A percentile compares a stretch with the other conserved stretches of the same genome.
phyloP scores from a whole-genome alignment of 345 rosid genomes.

The Isatis tinctoria region DNA sequence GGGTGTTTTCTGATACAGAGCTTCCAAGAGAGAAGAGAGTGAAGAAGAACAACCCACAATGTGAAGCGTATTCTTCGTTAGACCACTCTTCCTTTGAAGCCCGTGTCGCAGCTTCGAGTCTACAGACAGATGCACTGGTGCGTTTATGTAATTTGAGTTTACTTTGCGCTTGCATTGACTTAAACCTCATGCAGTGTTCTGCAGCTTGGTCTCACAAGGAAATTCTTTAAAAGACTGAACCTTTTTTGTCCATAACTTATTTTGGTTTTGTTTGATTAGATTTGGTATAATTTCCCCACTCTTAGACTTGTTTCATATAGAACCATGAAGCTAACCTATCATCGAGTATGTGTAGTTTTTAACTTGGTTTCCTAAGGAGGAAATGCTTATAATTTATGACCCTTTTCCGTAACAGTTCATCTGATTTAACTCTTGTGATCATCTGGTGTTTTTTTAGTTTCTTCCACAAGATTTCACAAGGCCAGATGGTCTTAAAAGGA shows the following conservation, averaged over 20 bases:
- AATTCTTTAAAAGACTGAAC: background rate
- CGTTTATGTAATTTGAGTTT: background rate
- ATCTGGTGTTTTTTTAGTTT: slow-evolving; percentile 1
- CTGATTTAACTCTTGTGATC: background rate
- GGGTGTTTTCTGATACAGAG: slow-evolving; percentile 9
- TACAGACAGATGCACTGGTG: slow-evolving; percentile 19
- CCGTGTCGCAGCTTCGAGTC: slow-evolving; percentile 9
- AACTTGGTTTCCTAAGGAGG: no score
- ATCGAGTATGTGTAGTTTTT: no score
- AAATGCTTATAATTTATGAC: no score
- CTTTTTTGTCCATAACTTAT: background rate
- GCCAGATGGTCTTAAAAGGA: background rate
- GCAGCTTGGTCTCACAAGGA: background rate
- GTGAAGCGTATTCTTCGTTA: background rate
- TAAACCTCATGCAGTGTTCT: background rate
- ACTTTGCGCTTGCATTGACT: background rate
- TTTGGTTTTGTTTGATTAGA: no score
- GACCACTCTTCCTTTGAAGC: background rate
- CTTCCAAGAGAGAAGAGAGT: slow-evolving; percentile 15
- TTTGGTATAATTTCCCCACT: no score
- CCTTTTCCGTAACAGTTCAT: background rate
- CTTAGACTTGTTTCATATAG: no score
- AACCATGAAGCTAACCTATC: no score
- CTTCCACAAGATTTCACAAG: background rate
- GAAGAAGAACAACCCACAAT: slow-evolving; percentile 2